These are phyloP conservation scores for Suhomyces vadensis DNA, from an alignment of 805 yeast genomes.

Conservation along the genomic window DNA sequence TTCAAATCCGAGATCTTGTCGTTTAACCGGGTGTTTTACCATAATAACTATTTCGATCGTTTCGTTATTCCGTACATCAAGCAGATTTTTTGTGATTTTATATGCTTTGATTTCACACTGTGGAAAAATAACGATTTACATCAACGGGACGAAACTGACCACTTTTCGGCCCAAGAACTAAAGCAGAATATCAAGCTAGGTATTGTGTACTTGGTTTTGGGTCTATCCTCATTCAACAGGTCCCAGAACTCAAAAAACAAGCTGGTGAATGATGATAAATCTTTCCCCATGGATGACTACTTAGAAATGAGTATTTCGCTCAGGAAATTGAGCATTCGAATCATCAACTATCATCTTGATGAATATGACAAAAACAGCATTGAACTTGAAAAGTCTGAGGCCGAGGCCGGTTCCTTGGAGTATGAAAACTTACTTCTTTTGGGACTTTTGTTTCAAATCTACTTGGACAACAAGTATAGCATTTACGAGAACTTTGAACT, in stretches of 20 bases:
- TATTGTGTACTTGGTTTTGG: conserved; percentile 25
- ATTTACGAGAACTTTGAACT: conserved; percentile 45
- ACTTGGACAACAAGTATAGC: conserved; percentile 38
- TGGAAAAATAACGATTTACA: conserved; percentile 5
- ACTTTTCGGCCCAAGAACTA: conserved; percentile 2
- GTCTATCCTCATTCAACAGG: conserved; percentile 22
- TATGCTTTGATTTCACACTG: conserved; percentile 23
- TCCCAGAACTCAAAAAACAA: conserved; percentile 6
- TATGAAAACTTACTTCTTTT: conserved; percentile 37
- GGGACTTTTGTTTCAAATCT: conserved; percentile 38
- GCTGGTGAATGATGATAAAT: background rate
- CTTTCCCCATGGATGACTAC: conserved; percentile 21
- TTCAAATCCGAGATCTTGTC: conserved; percentile 24
- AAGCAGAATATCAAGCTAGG: conserved; percentile 23
- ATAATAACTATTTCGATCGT: conserved; percentile 28
- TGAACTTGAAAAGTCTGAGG: conserved; percentile 10
- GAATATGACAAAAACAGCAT: conserved; percentile 34
- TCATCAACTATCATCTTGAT: conserved; percentile 42
- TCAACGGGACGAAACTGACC: background rate
- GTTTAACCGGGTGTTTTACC: conserved; percentile 26
- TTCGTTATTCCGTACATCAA: conserved; percentile 32
- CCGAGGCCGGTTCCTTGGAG: conserved; percentile 18
- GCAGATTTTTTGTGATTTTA: conserved; percentile 30
- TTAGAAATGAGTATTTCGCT: conserved; percentile 33
- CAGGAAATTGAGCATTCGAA: conserved; percentile 35